These are phyloP conservation scores for Xerocomus potaroensis DNA, from an alignment of 768 basidiomycete species.

Conservation along the genomic window DNA sequence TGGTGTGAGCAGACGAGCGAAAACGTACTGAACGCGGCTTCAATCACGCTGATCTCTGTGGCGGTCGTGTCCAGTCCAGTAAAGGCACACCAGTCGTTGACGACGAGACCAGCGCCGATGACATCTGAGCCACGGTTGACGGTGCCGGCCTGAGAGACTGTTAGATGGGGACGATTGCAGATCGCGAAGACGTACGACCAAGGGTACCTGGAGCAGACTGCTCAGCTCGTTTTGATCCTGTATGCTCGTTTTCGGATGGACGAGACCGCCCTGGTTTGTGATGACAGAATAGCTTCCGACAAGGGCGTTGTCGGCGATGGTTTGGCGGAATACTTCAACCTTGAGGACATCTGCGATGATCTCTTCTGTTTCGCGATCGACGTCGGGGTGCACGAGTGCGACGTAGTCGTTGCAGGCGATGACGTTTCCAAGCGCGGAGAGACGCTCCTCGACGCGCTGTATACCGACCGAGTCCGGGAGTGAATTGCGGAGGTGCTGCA, in stretches of 20 bases:
- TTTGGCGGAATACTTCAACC: conserved; percentile 98
- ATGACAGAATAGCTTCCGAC: conserved; percentile 95
- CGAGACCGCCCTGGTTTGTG: conserved; percentile 95
- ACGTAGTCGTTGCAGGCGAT: conserved; percentile 99
- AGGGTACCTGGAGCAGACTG: conserved; percentile 86
- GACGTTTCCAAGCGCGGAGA: conserved; percentile 96
- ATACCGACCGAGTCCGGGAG: conserved; percentile 91
- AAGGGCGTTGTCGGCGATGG: conserved; percentile 92
- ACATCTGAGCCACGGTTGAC: conserved; percentile 99
- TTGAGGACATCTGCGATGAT: conserved; percentile 99
- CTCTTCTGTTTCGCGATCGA: conserved; percentile 98
- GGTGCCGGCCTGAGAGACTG: conserved; percentile 73
- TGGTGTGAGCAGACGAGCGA: background rate
- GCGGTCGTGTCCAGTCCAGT: conserved; percentile 99
- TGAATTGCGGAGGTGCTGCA: conserved; percentile 95
- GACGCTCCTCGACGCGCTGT: conserved; percentile 94
- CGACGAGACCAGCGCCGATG: conserved; percentile 94
- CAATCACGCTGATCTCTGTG: conserved; percentile 97
- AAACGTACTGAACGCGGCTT: conserved; percentile 90
- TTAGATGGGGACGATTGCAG: background rate
- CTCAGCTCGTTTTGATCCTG: conserved; percentile 98
- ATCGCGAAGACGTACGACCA: conserved; percentile 65
- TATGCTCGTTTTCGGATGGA: conserved; percentile 95
- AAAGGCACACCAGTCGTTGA: conserved; percentile 99
- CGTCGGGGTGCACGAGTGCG: conserved; percentile 95